Base-by-base conservation (phyloP, 345 rosid genomes). In the Raphanus sativus region DNA sequence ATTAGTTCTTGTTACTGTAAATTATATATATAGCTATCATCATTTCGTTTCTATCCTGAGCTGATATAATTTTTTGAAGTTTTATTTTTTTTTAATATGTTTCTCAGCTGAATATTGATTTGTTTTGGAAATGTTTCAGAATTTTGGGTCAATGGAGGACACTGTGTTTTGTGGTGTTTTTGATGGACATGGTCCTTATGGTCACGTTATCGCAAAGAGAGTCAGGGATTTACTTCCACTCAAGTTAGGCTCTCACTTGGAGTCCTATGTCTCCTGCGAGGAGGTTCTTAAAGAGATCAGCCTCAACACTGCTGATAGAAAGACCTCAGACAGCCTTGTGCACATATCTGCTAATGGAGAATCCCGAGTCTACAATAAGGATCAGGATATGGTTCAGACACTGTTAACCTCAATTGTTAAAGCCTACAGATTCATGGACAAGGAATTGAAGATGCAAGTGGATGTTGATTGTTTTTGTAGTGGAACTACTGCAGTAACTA, bases 161-260 rank as follows among this genome's bases (percentile, higher is more conserved):
- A 86, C 93, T 0, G 83, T 91, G 7, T 96, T 96, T 81, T 93
- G 99, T 80, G 99, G 99, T 59, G 91, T 96, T 16, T 96, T 96
- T 79, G 99, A 96, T 87, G 99, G 99, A 3, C 99, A 96, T 36
- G 99, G 99, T 50, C 99, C 99, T 0, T 88, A 82, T 59, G 99
- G 99, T 77, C 98, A 96, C 77, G 66, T 90, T 91, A 96, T 93
- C 30, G 97, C 99, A 13, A 96, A 81, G 81, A 89, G 88, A 84
- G 99, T 96, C 75, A 85, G 99, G 81, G 99, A 96, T 81, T 83
- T 86, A 74, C 98, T 96, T 83, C 99, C 99, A 9, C 80, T 84
- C 62, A 91, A 86, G 74, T 69, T 96, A 83, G 86, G 86, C 71
- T 81, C 98, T 76, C 85, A 89, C 12, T 87, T 93, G 89, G 92